A percentile compares a stretch with the other conserved stretches of the same genome.
Conservation (phyloP, 1,284 basidiomycete genomes). For the Pseudozyma thailandica region DNA sequence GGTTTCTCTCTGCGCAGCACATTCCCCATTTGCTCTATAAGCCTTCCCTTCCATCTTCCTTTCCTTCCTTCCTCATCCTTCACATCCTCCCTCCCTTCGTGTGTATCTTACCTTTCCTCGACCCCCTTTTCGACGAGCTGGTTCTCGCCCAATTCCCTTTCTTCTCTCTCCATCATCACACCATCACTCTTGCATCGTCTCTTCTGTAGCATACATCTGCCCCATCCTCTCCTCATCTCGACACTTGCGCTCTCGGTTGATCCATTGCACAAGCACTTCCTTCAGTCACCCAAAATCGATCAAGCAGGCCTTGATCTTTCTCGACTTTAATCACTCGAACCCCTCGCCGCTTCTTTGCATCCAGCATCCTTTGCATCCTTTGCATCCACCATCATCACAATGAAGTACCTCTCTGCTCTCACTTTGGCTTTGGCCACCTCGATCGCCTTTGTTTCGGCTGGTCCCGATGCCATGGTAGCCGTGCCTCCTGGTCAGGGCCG, state of each 20-base stretch:
- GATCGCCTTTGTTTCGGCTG: constrained; percentile 26
- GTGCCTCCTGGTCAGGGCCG: constrained; percentile 47
- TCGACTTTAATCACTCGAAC: too few relatives aligned
- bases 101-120: constrained; percentile 23
- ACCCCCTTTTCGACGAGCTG: constrained; percentile 33
- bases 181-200: background rate
- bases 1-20: constrained; percentile 18
- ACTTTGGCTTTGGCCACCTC: constrained; percentile 45
- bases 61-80: constrained; percentile 12
- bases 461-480: constrained; percentile 25
- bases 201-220: constrained; percentile 17
- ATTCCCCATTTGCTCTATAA: constrained; percentile 18
- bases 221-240: constrained; percentile 1
- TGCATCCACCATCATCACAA: constrained; percentile 16
- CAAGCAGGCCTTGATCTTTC: constrained; percentile 27
- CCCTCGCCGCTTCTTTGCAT: background rate
- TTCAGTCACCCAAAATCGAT: constrained; percentile 12
- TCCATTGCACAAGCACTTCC: constrained; percentile 19
- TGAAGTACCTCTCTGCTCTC: constrained; percentile 53
- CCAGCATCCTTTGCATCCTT: constrained; percentile 1
- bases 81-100: constrained; percentile 10
- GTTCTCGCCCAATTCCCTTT: constrained; percentile 23
- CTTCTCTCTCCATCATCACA: constrained; percentile 7
- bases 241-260: constrained; percentile 28
- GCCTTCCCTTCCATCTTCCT: constrained; percentile 4